phyloP scores from a whole-genome alignment of 768 basidiomycete species.

The Naganishia randhawae region DNA sequence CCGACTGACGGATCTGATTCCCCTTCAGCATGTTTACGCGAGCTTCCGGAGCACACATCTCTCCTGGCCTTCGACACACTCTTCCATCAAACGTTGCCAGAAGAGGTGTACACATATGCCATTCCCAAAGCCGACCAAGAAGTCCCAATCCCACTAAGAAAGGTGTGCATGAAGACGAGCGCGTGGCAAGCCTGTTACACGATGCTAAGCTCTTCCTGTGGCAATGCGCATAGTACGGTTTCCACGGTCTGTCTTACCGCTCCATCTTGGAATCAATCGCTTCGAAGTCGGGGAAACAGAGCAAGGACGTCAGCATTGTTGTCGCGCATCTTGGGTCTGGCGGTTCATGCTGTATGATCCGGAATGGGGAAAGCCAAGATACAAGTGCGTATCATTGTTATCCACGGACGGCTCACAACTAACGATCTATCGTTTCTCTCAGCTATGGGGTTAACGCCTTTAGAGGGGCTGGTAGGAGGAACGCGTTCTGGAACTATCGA shows the following conservation, averaged over 20 bases:
- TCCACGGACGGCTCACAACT: not conserved
- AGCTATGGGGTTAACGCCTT: constrained; percentile 81
- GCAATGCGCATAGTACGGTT: constrained; percentile 62
- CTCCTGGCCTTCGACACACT: constrained; percentile 85
- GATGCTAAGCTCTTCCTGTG: too few relatives aligned
- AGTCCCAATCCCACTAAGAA: constrained; percentile 66
- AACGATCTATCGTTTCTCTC: not conserved
- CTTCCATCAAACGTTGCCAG: constrained; percentile 61
- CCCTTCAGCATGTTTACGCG: constrained; percentile 56
- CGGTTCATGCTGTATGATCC: constrained; percentile 74
- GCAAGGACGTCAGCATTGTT: constrained; percentile 65
- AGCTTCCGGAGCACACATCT: constrained; percentile 65
- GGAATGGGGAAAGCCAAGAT: constrained; percentile 68
- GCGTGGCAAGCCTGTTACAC: too few relatives aligned
- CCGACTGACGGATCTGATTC: not conserved
- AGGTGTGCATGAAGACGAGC: too few relatives aligned
- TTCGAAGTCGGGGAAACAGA: constrained; percentile 58
- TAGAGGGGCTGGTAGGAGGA: constrained; percentile 82
- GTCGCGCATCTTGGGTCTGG: constrained; percentile 87
- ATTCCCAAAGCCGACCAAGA: constrained; percentile 58
- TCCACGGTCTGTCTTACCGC: constrained; percentile 65
- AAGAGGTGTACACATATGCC: constrained; percentile 73
- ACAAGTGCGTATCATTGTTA: constrained; percentile 54
- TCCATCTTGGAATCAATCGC: constrained; percentile 68
- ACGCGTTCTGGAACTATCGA: constrained; percentile 80